These are phyloP conservation scores for Scleroderma bovista DNA, from an alignment of 768 basidiomycete species.

Conservation along the genomic window DNA sequence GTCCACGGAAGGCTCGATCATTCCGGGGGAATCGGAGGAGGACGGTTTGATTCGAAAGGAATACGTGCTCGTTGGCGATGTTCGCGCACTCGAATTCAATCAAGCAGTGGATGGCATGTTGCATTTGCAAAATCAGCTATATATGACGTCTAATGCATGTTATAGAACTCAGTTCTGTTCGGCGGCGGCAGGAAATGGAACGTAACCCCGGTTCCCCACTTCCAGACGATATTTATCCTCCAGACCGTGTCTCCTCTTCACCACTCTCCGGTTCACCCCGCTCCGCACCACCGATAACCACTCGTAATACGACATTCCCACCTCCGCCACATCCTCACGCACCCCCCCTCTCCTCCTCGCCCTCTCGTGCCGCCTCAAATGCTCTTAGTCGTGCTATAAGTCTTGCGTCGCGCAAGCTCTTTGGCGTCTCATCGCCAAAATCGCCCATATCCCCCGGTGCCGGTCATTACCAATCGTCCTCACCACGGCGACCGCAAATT, in stretches of 20 bases:
- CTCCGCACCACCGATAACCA: constrained; percentile 11
- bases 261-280: constrained; percentile 20
- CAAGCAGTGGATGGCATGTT: constrained; percentile 81
- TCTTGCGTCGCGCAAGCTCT: constrained; percentile 76
- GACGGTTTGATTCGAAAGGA: constrained; percentile 76
- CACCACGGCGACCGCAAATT: constrained; percentile 53
- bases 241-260: constrained; percentile 30
- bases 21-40: constrained; percentile 81
- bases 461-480: constrained; percentile 41
- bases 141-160: constrained; percentile 8
- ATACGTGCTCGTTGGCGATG: constrained; percentile 92
- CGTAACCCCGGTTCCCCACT: constrained; percentile 44
- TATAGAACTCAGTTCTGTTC: constrained; percentile 59
- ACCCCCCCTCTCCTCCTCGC: constrained; percentile 62
- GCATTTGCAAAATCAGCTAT: background rate
- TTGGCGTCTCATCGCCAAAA: constrained; percentile 46
- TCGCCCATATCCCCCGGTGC: constrained; percentile 33
- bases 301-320: constrained; percentile 54
- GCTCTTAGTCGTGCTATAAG: constrained; percentile 76
- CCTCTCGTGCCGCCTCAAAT: constrained; percentile 62
- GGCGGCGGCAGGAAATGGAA: constrained; percentile 56
- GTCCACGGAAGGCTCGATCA: constrained; percentile 58
- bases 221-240: constrained; percentile 37
- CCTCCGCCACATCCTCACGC: constrained; percentile 48
- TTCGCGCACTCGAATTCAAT: constrained; percentile 86